Conservation (phyloP, 2,329 filamentous ascomycete species). For the Meredithiella fracta region DNA sequence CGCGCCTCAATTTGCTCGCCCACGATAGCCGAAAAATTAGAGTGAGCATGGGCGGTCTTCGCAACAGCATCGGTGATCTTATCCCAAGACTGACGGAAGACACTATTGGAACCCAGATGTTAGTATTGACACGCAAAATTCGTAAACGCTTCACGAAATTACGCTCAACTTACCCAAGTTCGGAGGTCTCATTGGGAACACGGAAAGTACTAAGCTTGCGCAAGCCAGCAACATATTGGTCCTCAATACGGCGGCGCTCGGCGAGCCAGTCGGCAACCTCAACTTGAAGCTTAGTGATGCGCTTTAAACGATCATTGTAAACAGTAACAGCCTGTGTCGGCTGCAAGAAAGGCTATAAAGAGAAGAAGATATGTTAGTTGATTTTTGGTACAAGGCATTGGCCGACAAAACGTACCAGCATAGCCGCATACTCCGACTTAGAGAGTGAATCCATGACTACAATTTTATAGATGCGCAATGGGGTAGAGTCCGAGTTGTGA, state of each 20-base stretch:
- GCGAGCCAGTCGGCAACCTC: constrained; percentile 95
- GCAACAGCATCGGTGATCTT: constrained; percentile 69
- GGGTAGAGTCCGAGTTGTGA: background rate
- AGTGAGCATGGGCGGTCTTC: constrained; percentile 67
- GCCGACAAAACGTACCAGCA: constrained; percentile 54
- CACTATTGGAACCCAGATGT: constrained; percentile 32
- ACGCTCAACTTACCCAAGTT: constrained; percentile 83
- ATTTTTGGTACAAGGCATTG: background rate
- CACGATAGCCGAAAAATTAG: constrained; percentile 62
- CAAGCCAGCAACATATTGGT: constrained; percentile 68
- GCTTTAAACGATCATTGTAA: constrained; percentile 72
- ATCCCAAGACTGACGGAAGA: constrained; percentile 83
- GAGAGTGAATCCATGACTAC: constrained; percentile 61
- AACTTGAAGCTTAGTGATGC: constrained; percentile 69
- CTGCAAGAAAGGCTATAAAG: constrained; percentile 54
- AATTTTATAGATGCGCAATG: constrained; percentile 9
- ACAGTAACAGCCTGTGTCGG: constrained; percentile 67
- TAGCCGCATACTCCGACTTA: constrained; percentile 78
- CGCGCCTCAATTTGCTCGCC: constrained; percentile 78
- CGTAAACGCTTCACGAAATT: no score
- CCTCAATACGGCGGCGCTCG: constrained; percentile 87
- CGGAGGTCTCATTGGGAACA: constrained; percentile 56
- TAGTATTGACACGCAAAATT: background rate
- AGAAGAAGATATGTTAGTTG: constrained; percentile 4
- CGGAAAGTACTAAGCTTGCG: constrained; percentile 63